Base-by-base conservation (phyloP, 176 grass and related monocot species). In the Triticum timopheevii region DNA sequence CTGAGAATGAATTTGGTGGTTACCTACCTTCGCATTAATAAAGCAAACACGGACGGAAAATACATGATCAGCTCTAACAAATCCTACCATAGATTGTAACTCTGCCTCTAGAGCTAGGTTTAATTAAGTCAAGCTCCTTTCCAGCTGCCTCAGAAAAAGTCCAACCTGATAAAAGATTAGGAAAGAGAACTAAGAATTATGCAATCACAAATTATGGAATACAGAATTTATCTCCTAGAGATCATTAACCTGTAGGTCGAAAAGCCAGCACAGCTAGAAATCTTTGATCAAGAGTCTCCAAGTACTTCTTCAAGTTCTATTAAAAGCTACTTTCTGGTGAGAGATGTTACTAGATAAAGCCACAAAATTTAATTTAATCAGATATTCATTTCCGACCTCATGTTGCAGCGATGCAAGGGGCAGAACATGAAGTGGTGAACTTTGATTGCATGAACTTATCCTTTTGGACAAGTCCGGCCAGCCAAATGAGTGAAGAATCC, bases 121-220 rank as follows among this genome's bases (percentile, higher is more conserved):
- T 96, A 47, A 96, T 96, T 77, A 96, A 65, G 72, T 93, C 94
- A 80, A 93, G 89, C 42, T 95, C 84, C n/a, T 91, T 87, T 91
- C 91, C 87, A 30, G 73, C 83, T 62, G 78, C 23, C 84, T 76
- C 87, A 19, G 91, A 93, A 74, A 89, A 96, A 73, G 89, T 93
- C 91, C 91, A 96, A 68, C 94, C 91, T 96, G 73, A 70, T 30
- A 87, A 93, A 82, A 44, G 13, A 78, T 85, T 85, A 35, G 6
- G 73, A 66, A 65, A 68, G 35, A 62, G 10, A 76, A 77, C 35
- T 82, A 66, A 80, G 24, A 64, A 38, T 12, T 11, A 45, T 63
- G 49, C 24, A 27, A 83, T 52, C 82, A 64, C 10, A 71, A 34
- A 54, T 44, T 91, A 80, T 44, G 1, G 31, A 63, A 76, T 52